These are phyloP conservation scores for Xylariaceae sp. DNA, from an alignment of 2,329 filamentous ascomycete genomes.

Conservation along the genomic window DNA sequence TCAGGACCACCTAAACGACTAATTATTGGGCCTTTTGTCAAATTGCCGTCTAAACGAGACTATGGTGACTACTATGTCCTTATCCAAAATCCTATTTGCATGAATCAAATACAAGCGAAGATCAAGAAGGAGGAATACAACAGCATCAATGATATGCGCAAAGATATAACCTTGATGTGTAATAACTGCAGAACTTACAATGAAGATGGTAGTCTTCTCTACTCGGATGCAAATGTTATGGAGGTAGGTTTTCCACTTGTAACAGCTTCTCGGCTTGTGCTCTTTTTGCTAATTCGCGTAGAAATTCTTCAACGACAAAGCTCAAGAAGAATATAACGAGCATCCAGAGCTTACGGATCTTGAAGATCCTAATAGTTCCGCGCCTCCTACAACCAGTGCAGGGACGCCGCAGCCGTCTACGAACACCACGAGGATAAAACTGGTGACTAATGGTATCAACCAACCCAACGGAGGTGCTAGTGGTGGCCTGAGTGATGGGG, in stretches of 20 bases:
- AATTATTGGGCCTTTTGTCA: slow-evolving; percentile 93
- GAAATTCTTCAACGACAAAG: slow-evolving; percentile 62
- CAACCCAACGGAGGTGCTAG: slow-evolving; percentile 33
- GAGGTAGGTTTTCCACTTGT: slow-evolving; percentile 66
- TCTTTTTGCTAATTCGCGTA: slow-evolving; percentile 46
- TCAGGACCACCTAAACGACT: slow-evolving; percentile 70
- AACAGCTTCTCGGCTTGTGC: not conserved
- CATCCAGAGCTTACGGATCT: slow-evolving; percentile 62
- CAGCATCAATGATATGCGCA: slow-evolving; percentile 77
- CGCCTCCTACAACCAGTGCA: slow-evolving; percentile 60
- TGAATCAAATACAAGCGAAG: slow-evolving; percentile 92
- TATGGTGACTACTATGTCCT: slow-evolving; percentile 96
- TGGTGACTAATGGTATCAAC: slow-evolving; percentile 48
- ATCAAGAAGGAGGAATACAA: slow-evolving; percentile 97
- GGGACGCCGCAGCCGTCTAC: slow-evolving; percentile 69
- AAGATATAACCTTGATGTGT: slow-evolving; percentile 84
- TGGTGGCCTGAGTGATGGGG: slow-evolving; percentile 38
- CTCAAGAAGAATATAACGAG: slow-evolving; percentile 59
- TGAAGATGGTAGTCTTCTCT: slow-evolving; percentile 91
- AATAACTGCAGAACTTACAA: slow-evolving; percentile 95
- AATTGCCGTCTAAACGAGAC: slow-evolving; percentile 84
- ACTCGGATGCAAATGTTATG: slow-evolving; percentile 89
- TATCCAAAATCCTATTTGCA: slow-evolving; percentile 90
- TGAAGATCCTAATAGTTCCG: slow-evolving; percentile 54
- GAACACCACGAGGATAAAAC: slow-evolving; percentile 70